Percentiles rank a stretch among this genome's conserved stretches.
Evolutionary conservation across 1,284 basidiomycete genomes (phyloP).

Genomic region (Crucibulum parvulum): DNA sequence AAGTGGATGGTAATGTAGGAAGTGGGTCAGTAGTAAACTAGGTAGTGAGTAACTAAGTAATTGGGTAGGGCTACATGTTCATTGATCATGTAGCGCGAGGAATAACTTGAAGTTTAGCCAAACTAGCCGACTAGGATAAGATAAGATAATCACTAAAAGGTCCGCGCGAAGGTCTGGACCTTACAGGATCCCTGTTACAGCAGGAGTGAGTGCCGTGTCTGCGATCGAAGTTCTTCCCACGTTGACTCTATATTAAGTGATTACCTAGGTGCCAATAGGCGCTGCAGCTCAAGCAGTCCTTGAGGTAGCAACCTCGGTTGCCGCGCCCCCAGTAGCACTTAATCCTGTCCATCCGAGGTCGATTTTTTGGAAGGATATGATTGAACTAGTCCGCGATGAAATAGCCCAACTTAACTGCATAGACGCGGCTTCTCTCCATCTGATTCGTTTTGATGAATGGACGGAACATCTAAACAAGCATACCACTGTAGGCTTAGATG

Average conservation of each 20-base stretch:
- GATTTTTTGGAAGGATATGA: conserved; percentile 10
- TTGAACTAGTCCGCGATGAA: conserved; percentile 3
- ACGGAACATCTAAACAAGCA: conserved; percentile 8
- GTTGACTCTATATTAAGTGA: conserved; percentile 1
- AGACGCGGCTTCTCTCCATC: neutral
- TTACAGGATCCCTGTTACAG: conserved; percentile 5
- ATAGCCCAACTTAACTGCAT: neutral
- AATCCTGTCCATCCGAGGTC: conserved; percentile 21
- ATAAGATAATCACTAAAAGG: too few relatives aligned
- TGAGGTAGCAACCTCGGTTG: conserved; percentile 12
- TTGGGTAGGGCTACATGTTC: too few relatives aligned
- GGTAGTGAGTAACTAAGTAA: too few relatives aligned
- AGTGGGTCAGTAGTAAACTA: too few relatives aligned
- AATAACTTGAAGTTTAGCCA: too few relatives aligned
- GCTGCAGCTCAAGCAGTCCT: conserved; percentile 10
- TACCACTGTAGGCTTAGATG: neutral
- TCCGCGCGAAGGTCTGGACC: too few relatives aligned
- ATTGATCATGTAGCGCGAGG: too few relatives aligned
- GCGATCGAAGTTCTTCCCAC: too few relatives aligned
- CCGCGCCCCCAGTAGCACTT: conserved; percentile 5
- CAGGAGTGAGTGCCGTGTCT: neutral
- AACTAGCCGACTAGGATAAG: too few relatives aligned
- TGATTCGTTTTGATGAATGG: conserved; percentile 16
- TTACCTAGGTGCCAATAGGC: conserved; percentile 20
- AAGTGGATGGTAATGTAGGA: too few relatives aligned